Percentiles rank a stretch among this genome's conserved stretches.
Evolutionary conservation across 495 filamentous ascomycete species (phyloP).

Genomic region (Aspergillus avenaceus): DNA sequence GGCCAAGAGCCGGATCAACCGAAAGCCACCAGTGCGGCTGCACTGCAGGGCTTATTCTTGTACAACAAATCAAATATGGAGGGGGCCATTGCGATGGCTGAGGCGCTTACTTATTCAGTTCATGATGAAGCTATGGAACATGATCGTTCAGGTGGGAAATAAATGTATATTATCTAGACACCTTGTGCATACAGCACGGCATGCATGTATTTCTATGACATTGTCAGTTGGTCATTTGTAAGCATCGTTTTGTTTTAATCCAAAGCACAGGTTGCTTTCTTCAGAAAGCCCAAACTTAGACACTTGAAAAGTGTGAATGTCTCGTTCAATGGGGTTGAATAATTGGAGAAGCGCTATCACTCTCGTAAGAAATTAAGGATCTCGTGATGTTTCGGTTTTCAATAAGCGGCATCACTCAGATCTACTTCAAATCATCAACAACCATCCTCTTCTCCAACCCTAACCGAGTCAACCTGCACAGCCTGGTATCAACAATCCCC

Average conservation of each 20-base stretch:
- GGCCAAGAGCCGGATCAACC: slow-evolving; percentile 34
- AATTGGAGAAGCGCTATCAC: too few relatives aligned
- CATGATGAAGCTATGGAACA: slow-evolving; percentile 28
- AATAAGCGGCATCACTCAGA: too few relatives aligned
- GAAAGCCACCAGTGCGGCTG: slow-evolving; percentile 71
- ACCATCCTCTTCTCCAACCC: too few relatives aligned
- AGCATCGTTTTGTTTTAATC: too few relatives aligned
- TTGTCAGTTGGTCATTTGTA: too few relatives aligned
- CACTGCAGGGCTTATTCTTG: slow-evolving; percentile 88
- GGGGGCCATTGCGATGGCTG: slow-evolving; percentile 77
- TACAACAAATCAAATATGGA: slow-evolving; percentile 90
- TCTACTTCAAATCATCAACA: too few relatives aligned
- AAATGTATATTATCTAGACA: slow-evolving; percentile 24
- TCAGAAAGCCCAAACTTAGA: too few relatives aligned
- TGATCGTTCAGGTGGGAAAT: slow-evolving; percentile 8
- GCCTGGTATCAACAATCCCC: background rate
- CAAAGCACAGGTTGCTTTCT: too few relatives aligned
- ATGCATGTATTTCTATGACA: slow-evolving; percentile 19
- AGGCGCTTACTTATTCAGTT: slow-evolving; percentile 47
- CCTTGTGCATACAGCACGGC: slow-evolving; percentile 2
- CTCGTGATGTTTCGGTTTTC: too few relatives aligned
- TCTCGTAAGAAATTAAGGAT: too few relatives aligned
- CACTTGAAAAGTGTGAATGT: too few relatives aligned
- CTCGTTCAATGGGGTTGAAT: too few relatives aligned
- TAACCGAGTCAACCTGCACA: background rate